A percentile compares a stretch with the other conserved stretches of the same genome.
Evolutionary conservation across 164 flowering plant species (phyloP).

Genomic region (Umbilicus rupestris): DNA sequence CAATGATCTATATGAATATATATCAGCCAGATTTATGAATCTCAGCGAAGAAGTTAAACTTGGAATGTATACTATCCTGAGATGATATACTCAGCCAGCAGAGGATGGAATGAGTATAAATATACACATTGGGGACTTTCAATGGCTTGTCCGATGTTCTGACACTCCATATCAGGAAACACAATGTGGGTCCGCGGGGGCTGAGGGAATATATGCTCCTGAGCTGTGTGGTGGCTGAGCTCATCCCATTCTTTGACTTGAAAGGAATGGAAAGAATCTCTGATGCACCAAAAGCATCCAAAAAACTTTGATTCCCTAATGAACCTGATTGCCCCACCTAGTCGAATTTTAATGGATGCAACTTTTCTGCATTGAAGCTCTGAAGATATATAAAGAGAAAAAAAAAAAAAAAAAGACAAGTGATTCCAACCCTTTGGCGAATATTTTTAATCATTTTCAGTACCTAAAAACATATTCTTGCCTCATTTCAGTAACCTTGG

Average conservation of each 20-base stretch:
- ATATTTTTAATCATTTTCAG: not conserved
- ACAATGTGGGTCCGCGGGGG: conserved; percentile 44
- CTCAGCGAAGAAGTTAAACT: not conserved
- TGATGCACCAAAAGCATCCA: conserved; percentile 5
- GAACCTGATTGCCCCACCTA: not conserved
- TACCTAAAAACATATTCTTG: not conserved
- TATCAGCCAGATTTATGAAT: not conserved
- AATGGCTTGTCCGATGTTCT: conserved; percentile 35
- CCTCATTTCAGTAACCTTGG: not conserved
- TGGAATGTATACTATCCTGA: not conserved
- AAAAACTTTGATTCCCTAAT: not conserved
- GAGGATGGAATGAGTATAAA: conserved; percentile 4
- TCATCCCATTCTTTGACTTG: conserved; percentile 44
- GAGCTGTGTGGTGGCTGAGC: conserved; percentile 40
- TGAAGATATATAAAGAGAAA: conserved; percentile 48
- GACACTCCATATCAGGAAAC: conserved; percentile 68
- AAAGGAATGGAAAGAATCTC: conserved; percentile 54
- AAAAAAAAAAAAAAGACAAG: conserved; percentile 40
- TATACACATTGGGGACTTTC: conserved; percentile 26
- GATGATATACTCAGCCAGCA: not conserved
- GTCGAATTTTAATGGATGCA: not conserved
- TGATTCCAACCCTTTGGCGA: not conserved
- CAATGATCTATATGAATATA: too few relatives aligned
- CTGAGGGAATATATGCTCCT: conserved; percentile 66
- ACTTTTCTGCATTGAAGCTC: conserved; percentile 28